phyloP scores from a whole-genome alignment of 352 stramenopile species.

The Aphanomyces euteiches region DNA sequence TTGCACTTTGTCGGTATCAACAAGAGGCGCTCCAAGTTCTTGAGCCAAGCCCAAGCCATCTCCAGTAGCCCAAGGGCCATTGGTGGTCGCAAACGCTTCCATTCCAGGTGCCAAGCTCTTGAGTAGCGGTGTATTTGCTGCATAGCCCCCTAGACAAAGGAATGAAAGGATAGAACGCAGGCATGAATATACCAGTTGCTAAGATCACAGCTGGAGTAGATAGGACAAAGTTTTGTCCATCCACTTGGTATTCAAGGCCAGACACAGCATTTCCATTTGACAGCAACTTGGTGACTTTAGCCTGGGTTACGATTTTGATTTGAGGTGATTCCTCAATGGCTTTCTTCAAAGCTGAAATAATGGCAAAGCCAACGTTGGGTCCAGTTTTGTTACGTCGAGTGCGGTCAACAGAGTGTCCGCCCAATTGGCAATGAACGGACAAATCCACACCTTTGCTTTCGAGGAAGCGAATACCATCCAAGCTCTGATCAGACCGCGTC shows the following conservation, averaged over 20 bases:
- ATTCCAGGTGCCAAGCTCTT: conserved; percentile 56
- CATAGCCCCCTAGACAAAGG: conserved; percentile 46
- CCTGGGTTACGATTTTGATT: conserved; percentile 56
- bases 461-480: conserved; percentile 65
- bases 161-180: not conserved
- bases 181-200: conserved; percentile 41
- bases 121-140: conserved; percentile 52
- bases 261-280: conserved; percentile 34
- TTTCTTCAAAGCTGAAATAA: conserved; percentile 77
- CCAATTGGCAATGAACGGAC: conserved; percentile 72
- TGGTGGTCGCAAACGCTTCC: conserved; percentile 75
- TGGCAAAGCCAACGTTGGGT: conserved; percentile 78
- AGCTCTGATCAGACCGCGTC: conserved; percentile 22
- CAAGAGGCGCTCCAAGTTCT: conserved; percentile 73
- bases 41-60: conserved; percentile 80
- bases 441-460: conserved; percentile 63
- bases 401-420: conserved; percentile 73
- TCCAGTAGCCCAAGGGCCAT: conserved; percentile 70
- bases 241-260: conserved; percentile 45
- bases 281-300: conserved; percentile 47
- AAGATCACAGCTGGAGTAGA: conserved; percentile 60
- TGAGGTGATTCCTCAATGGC: conserved; percentile 41
- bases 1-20: conserved; percentile 94
- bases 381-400: conserved; percentile 81
- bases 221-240: conserved; percentile 34